A percentile compares a stretch with the other conserved stretches of the same genome.
phyloP scores from a whole-genome alignment of 768 basidiomycete species.

The Phaeolepiota aurea region DNA sequence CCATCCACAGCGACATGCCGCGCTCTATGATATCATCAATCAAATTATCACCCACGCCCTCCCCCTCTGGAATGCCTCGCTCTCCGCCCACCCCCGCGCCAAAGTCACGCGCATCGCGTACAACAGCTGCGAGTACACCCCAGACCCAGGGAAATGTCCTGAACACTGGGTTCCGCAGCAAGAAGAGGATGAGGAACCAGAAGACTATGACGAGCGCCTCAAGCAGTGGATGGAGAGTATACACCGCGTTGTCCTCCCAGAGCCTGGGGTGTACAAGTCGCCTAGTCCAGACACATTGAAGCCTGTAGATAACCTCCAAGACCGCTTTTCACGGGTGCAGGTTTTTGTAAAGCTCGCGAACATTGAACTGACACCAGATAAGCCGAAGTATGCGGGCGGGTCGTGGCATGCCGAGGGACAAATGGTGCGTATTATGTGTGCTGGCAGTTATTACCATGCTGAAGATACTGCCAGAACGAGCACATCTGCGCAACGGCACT shows the following conservation, averaged over 20 bases:
- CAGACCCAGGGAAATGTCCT: constrained; percentile 5
- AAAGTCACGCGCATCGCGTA: constrained; percentile 4
- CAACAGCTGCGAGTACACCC: constrained; percentile 5
- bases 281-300: not conserved
- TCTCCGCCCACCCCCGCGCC: not conserved
- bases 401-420: constrained; percentile 23
- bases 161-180: constrained; percentile 2
- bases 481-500: constrained; percentile 21
- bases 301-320: not conserved
- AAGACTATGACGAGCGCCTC: constrained; percentile 6
- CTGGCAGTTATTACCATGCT: not conserved
- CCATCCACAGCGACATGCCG: constrained; percentile 12
- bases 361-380: constrained; percentile 21
- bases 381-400: constrained; percentile 16
- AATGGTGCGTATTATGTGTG: constrained; percentile 5
- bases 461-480: constrained; percentile 16
- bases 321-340: constrained; percentile 6
- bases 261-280: not conserved
- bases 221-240: constrained; percentile 6
- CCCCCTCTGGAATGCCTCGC: constrained; percentile 16
- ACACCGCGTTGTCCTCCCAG: constrained; percentile 6
- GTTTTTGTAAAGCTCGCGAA: constrained; percentile 20
- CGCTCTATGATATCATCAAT: constrained; percentile 14
- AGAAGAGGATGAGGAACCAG: constrained; percentile 3
- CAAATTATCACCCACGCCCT: constrained; percentile 13